Evolutionary conservation across 2,329 filamentous ascomycete genomes (phyloP).

Genomic region (Cryphonectria japonica): DNA sequence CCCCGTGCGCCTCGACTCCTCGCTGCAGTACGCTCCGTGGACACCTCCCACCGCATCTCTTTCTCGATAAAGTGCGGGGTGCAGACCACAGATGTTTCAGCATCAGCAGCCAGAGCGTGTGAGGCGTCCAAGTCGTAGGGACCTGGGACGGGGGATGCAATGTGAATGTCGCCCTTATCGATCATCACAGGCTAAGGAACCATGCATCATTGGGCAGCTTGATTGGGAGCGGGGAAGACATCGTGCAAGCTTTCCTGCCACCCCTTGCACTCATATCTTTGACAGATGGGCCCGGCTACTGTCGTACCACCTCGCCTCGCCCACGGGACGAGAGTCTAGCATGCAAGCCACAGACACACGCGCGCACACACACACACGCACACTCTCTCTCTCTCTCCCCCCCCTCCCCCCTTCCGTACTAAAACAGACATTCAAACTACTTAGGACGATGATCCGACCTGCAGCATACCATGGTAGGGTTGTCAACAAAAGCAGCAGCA

Average conservation of each 20-base stretch:
- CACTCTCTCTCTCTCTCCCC: not conserved
- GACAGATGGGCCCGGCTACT: not conserved
- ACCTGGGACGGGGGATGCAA: constrained; percentile 7
- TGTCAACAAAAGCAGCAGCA: constrained; percentile 14
- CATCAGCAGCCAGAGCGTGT: not conserved
- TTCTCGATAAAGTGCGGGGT: constrained; percentile 19
- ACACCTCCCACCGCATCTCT: not conserved
- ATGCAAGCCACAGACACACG: not conserved
- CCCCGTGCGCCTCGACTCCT: not conserved
- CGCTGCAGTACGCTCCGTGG: not conserved
- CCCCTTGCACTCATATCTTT: not conserved
- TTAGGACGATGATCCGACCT: not conserved
- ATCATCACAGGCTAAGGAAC: constrained; percentile 18
- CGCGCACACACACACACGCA: no score
- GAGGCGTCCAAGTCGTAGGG: not conserved
- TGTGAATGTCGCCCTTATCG: constrained; percentile 13
- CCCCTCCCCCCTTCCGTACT: not conserved
- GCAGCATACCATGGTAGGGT: not conserved
- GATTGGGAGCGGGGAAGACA: not conserved
- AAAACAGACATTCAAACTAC: constrained; percentile 10
- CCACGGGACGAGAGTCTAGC: not conserved
- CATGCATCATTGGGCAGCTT: not conserved
- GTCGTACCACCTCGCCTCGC: not conserved
- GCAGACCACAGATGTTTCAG: constrained; percentile 18
- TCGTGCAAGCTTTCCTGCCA: not conserved